Conservation (phyloP, 768 basidiomycete species). For the Galerina marginata region DNA sequence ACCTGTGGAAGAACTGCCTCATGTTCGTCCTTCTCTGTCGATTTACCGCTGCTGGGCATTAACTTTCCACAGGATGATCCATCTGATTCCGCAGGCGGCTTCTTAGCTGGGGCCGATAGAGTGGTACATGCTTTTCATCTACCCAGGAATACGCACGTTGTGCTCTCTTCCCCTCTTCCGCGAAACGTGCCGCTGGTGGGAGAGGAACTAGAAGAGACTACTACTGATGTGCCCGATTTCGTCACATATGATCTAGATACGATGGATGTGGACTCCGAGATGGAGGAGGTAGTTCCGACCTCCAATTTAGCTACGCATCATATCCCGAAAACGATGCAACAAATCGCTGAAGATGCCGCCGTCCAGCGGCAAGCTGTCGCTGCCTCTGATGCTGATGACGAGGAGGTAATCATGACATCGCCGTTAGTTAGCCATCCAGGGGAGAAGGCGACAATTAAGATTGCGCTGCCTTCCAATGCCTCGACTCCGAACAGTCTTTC, state of each 20-base stretch:
- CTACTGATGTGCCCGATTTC: slow-evolving; percentile 28
- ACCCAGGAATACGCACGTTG: slow-evolving; percentile 58
- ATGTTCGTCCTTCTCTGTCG: slow-evolving; percentile 20
- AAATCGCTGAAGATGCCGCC: slow-evolving; percentile 59
- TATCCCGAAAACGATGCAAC: slow-evolving; percentile 63
- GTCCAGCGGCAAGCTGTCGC: slow-evolving; percentile 3
- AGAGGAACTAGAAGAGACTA: slow-evolving; percentile 22
- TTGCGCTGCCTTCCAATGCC: not conserved
- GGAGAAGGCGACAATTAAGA: not conserved
- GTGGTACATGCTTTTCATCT: slow-evolving; percentile 77
- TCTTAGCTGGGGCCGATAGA: slow-evolving; percentile 70
- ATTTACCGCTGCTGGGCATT: not conserved
- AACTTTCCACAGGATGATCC: slow-evolving; percentile 9
- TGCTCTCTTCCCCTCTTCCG: slow-evolving; percentile 25
- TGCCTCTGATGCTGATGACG: slow-evolving; percentile 9
- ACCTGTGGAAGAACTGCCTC: slow-evolving; percentile 14
- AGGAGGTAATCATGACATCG: slow-evolving; percentile 1
- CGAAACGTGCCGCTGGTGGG: slow-evolving; percentile 15
- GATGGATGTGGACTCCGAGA: slow-evolving; percentile 42
- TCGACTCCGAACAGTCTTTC: slow-evolving; percentile 9
- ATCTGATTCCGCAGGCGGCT: slow-evolving; percentile 58
- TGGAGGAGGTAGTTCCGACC: slow-evolving; percentile 26
- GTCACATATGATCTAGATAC: slow-evolving; percentile 43
- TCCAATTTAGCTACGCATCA: slow-evolving; percentile 3
- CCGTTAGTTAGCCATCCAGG: not conserved